Conservation (phyloP, 2,329 filamentous ascomycete genomes). For the Penicillium sp. region DNA sequence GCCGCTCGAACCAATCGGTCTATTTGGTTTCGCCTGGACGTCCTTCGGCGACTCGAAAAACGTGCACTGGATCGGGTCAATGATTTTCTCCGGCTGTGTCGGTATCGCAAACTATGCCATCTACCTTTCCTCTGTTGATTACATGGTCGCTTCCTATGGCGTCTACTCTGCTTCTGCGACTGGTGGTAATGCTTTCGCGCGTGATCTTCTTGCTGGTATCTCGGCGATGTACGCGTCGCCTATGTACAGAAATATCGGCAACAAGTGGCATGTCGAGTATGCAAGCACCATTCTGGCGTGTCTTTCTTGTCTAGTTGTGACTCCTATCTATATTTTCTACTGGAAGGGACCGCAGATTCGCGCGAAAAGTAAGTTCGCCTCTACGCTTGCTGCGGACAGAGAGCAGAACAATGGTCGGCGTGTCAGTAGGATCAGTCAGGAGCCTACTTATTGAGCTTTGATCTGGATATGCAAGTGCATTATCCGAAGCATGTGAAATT, state of each 20-base stretch:
- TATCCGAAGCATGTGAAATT: background rate
- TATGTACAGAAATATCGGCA: conserved; percentile 57
- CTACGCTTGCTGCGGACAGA: conserved; percentile 46
- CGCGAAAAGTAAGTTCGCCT: conserved; percentile 58
- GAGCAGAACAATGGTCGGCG: conserved; percentile 22
- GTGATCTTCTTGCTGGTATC: conserved; percentile 69
- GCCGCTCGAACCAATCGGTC: conserved; percentile 61
- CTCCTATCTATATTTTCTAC: conserved; percentile 63
- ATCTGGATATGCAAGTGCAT: background rate
- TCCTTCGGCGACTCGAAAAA: conserved; percentile 59
- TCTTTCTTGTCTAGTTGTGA: conserved; percentile 57
- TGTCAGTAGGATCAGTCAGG: conserved; percentile 23
- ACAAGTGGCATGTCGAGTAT: conserved; percentile 52
- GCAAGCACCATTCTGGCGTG: conserved; percentile 59
- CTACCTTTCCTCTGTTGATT: conserved; percentile 72
- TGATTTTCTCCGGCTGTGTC: conserved; percentile 63
- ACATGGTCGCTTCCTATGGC: conserved; percentile 71
- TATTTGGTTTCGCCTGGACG: conserved; percentile 68
- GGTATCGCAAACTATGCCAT: conserved; percentile 71
- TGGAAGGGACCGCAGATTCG: conserved; percentile 58
- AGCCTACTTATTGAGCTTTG: conserved; percentile 8
- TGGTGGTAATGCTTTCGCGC: conserved; percentile 69
- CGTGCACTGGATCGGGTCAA: conserved; percentile 64
- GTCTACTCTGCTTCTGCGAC: conserved; percentile 70
- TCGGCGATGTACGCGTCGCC: conserved; percentile 65